Evolutionary conservation across 2,329 filamentous ascomycete species (phyloP), one percentile per base, ranked within the genome.

Genomic region (Ophiostoma quercus): DNA sequence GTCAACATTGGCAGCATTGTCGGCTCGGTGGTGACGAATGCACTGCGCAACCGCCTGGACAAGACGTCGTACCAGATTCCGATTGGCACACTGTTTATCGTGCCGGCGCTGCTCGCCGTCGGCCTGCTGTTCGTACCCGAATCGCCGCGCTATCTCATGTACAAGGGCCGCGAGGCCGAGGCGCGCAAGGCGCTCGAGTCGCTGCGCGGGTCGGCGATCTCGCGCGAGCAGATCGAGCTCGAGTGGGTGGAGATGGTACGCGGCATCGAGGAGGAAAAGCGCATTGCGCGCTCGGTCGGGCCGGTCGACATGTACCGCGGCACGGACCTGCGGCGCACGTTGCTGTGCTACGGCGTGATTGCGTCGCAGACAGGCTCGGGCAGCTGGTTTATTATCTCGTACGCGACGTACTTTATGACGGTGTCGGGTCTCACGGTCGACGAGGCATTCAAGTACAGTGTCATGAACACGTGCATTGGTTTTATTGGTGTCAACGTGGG

Each of bases 321-420:
- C 0, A 79, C 78, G 14, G 81, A 85, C 68, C 77, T 84, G 9
- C 78, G 83, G 16, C 80, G 83, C 5, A 85, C 83, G 1, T 76
- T 84, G 3, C 77, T 85, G n/a, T 84, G 81, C 74, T 83, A 81
- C 71, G 80, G 79, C 25, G 79, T 82, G 68, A 83, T 84, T 43
- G 80, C 80, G 0, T 80, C 80, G 16, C 81, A 83, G 71, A 79
- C 79, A 0, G 80, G 78, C 0, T 77, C 79, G 0, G 83, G 83
- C 3, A 78, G 80, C 0, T 84, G 82, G 81, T 85, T 84, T 73
- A 75, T 83, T 62, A 84, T 84, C 72, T 81, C 79, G 57, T 85
- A 84, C 71, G 76, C 80, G 7, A 84, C 83, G 2, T 84, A 84
- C 74, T 85, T 82, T 74, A 77, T 82, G 74, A 78, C 78, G 29